Percentiles rank a stretch among this genome's conserved stretches.
Conservation (phyloP, 2,329 filamentous ascomycete species). For the Westerdykella sp. region DNA sequence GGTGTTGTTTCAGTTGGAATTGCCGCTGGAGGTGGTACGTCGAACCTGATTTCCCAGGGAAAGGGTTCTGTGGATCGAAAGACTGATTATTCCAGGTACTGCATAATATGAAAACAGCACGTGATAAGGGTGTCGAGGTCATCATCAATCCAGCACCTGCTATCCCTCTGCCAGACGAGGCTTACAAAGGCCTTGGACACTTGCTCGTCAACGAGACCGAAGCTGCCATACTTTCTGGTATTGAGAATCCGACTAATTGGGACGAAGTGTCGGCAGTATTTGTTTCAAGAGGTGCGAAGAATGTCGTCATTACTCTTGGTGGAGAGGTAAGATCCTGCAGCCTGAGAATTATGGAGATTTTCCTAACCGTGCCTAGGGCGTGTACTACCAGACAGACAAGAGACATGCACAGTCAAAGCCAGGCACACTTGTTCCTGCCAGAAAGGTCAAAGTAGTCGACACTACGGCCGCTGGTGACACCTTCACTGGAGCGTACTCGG, state of each 20-base stretch:
- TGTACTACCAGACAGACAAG: constrained; percentile 41
- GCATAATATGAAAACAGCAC: constrained; percentile 33
- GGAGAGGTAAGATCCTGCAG: constrained; percentile 51
- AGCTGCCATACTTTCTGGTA: constrained; percentile 64
- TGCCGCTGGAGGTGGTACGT: constrained; percentile 39
- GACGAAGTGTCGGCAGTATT: constrained; percentile 46
- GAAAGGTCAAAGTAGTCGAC: constrained; percentile 74
- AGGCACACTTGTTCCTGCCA: constrained; percentile 52
- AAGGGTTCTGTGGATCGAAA: neutral
- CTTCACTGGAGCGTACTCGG: constrained; percentile 82
- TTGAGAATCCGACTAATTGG: constrained; percentile 29
- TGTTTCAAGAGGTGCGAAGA: constrained; percentile 61
- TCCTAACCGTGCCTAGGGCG: constrained; percentile 30
- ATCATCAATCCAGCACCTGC: constrained; percentile 80
- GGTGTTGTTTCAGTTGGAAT: constrained; percentile 44
- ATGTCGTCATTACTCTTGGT: constrained; percentile 80
- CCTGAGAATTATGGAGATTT: constrained; percentile 19
- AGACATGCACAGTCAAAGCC: constrained; percentile 39
- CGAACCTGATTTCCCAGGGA: neutral
- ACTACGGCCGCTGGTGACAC: constrained; percentile 94
- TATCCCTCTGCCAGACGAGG: constrained; percentile 57
- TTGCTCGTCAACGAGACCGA: constrained; percentile 90
- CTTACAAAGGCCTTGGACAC: constrained; percentile 64
- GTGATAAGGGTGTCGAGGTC: constrained; percentile 43
- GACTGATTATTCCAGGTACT: constrained; percentile 20